Conservation (phyloP, 192 early-diverging fungal species). For the Umbelopsis sp. region DNA sequence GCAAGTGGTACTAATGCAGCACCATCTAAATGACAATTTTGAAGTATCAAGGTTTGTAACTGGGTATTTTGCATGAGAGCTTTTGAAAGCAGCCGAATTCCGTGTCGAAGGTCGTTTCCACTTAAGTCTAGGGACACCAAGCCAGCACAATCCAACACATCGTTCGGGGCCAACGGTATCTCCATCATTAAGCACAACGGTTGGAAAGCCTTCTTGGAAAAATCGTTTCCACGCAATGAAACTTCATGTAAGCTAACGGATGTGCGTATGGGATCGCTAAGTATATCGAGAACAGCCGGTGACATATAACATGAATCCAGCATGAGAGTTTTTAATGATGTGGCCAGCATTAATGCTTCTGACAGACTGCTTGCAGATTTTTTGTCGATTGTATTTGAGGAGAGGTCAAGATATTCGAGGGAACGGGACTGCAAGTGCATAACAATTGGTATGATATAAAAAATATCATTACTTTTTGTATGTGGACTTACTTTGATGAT, state of each 20-base stretch:
- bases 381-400: constrained; percentile 69
- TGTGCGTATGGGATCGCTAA: background rate
- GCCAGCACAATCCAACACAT: background rate
- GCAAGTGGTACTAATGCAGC: background rate
- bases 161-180: background rate
- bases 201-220: background rate
- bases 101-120: background rate
- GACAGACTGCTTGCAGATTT: constrained; percentile 39
- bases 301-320: constrained; percentile 15
- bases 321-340: constrained; percentile 17
- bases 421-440: constrained; percentile 51
- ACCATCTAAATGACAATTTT: background rate
- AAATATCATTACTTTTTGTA: background rate
- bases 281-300: background rate
- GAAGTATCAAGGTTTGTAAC: background rate
- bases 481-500: constrained; percentile 58
- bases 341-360: background rate
- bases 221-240: constrained; percentile 1
- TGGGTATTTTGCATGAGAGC: background rate
- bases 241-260: background rate
- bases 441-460: background rate
- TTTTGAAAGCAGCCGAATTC: background rate
- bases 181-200: background rate
- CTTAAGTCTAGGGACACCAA: background rate
- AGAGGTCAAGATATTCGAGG: constrained; percentile 69